Conservation (phyloP, 2,329 filamentous ascomycete species). For the Diaporthe humulicola region DNA sequence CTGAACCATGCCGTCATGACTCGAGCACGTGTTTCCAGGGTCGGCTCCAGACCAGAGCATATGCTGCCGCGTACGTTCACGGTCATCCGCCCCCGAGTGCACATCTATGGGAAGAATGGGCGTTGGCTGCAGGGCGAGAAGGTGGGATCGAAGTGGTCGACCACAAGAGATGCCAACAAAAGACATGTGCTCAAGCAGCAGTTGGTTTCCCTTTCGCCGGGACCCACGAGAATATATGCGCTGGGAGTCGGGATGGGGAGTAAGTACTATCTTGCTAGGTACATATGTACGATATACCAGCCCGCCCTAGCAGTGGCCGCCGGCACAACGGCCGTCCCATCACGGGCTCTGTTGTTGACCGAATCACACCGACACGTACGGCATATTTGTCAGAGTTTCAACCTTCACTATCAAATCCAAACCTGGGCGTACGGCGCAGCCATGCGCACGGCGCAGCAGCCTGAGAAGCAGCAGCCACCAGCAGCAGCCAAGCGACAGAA, state of each 20-base stretch:
- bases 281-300: background rate
- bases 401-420: slow-evolving; percentile 9
- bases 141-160: too few relatives aligned
- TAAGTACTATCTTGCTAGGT: too few relatives aligned
- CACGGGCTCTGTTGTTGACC: background rate
- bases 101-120: background rate
- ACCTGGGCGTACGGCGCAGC: background rate
- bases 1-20: slow-evolving; percentile 28
- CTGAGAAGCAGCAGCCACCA: background rate
- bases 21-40: slow-evolving; percentile 21
- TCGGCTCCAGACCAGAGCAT: background rate
- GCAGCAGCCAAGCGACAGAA: background rate
- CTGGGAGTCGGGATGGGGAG: background rate
- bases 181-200: background rate
- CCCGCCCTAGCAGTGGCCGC: background rate
- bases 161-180: background rate
- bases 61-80: background rate
- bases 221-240: background rate
- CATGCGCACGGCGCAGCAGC: background rate
- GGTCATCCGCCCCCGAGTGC: background rate
- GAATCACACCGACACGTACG: slow-evolving; percentile 3
- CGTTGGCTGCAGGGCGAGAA: background rate
- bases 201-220: too few relatives aligned
- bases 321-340: background rate
- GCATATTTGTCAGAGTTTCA: background rate